Conservation (phyloP, 2,329 filamentous ascomycete species). For the Phoma sp. region DNA sequence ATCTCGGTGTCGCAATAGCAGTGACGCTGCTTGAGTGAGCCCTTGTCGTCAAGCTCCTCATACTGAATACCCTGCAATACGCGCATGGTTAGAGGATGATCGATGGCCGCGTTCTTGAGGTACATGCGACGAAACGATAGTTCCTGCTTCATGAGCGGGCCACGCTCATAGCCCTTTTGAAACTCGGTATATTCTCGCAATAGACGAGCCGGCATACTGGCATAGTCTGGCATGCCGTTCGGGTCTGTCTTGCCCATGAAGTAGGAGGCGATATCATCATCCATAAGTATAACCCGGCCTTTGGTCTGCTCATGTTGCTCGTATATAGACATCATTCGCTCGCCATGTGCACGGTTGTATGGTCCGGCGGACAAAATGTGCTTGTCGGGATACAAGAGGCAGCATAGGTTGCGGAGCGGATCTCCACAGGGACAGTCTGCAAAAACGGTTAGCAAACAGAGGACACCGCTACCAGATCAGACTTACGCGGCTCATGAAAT, state of each 20-base stretch:
- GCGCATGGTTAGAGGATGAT: conserved; percentile 6
- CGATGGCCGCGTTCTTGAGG: conserved; percentile 19
- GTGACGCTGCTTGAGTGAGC: conserved; percentile 25
- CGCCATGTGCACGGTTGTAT: conserved; percentile 26
- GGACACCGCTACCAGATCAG: neutral
- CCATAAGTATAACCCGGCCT: conserved; percentile 33
- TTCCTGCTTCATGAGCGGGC: conserved; percentile 26
- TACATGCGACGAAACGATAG: conserved; percentile 20
- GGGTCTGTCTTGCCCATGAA: conserved; percentile 5
- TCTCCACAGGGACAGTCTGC: conserved; percentile 25
- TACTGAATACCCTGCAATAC: conserved; percentile 16
- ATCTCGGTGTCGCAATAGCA: conserved; percentile 29
- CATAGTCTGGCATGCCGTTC: neutral
- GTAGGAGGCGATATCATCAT: conserved; percentile 25
- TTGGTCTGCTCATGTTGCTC: conserved; percentile 22
- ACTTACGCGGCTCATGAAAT: conserved; percentile 29
- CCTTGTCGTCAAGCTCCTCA: neutral
- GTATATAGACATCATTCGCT: conserved; percentile 28
- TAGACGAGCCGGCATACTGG: conserved; percentile 19
- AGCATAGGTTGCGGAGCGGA: conserved; percentile 27
- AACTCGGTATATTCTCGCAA: conserved; percentile 19
- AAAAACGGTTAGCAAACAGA: neutral
- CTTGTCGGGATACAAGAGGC: conserved; percentile 24
- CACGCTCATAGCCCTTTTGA: conserved; percentile 13
- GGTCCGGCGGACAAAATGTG: conserved; percentile 23